Percentiles rank a stretch among this genome's conserved stretches.
phyloP scores from a whole-genome alignment of 768 basidiomycete genomes.

The Amanita rimosa region DNA sequence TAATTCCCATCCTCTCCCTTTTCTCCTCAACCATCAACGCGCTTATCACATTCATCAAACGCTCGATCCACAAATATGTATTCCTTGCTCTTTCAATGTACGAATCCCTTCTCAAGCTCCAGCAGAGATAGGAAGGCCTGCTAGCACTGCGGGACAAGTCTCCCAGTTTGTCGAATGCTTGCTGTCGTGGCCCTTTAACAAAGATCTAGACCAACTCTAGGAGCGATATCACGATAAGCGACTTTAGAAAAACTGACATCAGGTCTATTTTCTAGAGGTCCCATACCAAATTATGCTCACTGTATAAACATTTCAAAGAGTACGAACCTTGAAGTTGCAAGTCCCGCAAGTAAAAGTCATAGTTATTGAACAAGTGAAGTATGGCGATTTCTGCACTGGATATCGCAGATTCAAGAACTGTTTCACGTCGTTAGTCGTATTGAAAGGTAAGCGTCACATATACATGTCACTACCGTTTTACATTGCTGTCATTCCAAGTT shows the following conservation, averaged over 20 bases:
- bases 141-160: conserved; percentile 39
- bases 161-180: conserved; percentile 12
- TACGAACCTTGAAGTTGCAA: too few relatives aligned
- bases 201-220: conserved; percentile 11
- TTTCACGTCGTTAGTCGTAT: conserved; percentile 8
- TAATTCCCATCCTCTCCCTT: conserved; percentile 52
- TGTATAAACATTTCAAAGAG: too few relatives aligned
- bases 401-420: conserved; percentile 6
- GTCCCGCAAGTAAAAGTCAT: too few relatives aligned
- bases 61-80: conserved; percentile 64
- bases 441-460: too few relatives aligned
- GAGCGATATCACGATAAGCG: conserved; percentile 8
- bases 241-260: conserved; percentile 11
- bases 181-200: conserved; percentile 6
- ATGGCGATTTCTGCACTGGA: background rate
- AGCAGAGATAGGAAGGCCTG: conserved; percentile 58
- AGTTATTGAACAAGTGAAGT: background rate
- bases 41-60: conserved; percentile 57
- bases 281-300: background rate
- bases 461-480: too few relatives aligned
- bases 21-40: conserved; percentile 55
- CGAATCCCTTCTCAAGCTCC: conserved; percentile 41
- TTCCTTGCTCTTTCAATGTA: conserved; percentile 73
- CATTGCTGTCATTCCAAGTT: too few relatives aligned
- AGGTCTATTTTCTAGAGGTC: conserved; percentile 8